phyloP scores from a whole-genome alignment of 306 rosid genomes.

The Geum urbanum region DNA sequence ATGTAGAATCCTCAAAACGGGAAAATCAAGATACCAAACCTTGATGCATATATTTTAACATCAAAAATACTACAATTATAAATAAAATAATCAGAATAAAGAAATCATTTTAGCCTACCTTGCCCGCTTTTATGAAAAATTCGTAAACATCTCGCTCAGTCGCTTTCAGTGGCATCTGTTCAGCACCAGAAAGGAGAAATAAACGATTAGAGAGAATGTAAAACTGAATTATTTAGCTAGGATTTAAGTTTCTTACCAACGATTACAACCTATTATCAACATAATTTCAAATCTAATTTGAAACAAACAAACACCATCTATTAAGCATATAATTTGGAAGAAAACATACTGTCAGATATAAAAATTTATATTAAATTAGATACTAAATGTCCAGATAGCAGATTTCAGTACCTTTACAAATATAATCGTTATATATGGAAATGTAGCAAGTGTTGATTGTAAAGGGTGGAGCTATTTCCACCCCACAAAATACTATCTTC shows the following conservation, averaged over 20 bases:
- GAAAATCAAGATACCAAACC: background rate
- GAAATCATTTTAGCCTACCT: conserved; percentile 49
- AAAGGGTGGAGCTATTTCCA: too few relatives aligned
- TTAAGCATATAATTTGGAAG: background rate
- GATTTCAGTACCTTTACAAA: background rate
- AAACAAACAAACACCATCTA: background rate
- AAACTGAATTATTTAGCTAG: conserved; percentile 1
- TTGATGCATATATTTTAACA: background rate
- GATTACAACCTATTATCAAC: background rate
- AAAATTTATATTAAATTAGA: background rate
- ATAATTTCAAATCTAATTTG: background rate
- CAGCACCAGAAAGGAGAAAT: conserved; percentile 28
- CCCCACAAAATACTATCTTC: too few relatives aligned
- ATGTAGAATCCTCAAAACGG: conserved; percentile 5
- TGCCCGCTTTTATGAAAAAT: conserved; percentile 94
- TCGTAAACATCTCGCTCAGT: conserved; percentile 90
- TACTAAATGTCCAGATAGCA: background rate
- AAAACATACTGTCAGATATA: background rate
- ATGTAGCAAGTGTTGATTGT: background rate
- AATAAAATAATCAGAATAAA: background rate
- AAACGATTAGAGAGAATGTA: conserved; percentile 17
- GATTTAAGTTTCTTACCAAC: background rate
- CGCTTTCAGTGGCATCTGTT: conserved; percentile 97
- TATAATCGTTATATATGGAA: background rate
- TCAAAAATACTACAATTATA: background rate